phyloP scores from a whole-genome alignment of 306 rosid genomes.

The Quillaja saponaria region DNA sequence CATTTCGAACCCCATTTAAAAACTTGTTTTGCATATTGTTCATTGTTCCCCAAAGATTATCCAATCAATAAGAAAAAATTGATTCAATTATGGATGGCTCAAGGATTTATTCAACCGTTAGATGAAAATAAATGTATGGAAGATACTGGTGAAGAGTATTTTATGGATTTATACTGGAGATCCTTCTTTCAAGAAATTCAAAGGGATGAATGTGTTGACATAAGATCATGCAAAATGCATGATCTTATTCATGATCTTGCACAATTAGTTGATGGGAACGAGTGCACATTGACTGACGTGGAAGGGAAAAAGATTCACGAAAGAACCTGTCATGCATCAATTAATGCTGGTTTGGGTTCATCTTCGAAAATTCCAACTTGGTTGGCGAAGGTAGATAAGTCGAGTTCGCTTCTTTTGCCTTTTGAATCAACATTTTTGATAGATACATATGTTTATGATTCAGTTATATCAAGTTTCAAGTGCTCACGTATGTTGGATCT shows the following conservation, averaged over 20 bases:
- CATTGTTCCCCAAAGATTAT: conserved; percentile 40
- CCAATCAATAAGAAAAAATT: conserved; percentile 15
- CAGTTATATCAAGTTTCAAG: not conserved
- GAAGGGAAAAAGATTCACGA: not conserved
- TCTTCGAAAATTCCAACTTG: not conserved
- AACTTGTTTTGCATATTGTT: conserved; percentile 42
- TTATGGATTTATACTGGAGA: conserved; percentile 27
- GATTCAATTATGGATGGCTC: conserved; percentile 42
- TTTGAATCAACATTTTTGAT: rapidly evolving
- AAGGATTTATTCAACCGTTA: conserved; percentile 39
- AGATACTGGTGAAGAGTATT: conserved; percentile 42
- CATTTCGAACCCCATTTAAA: conserved; percentile 41
- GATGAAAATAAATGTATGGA: conserved; percentile 25
- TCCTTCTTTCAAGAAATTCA: conserved; percentile 35
- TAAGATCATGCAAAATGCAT: conserved; percentile 23
- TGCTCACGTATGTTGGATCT: conserved; percentile 30
- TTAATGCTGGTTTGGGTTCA: not conserved
- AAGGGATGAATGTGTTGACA: not conserved
- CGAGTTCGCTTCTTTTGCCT: conserved; percentile 23
- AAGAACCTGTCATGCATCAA: conserved; percentile 12
- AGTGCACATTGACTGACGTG: not conserved
- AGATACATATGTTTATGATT: not conserved
- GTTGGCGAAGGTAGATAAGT: not conserved
- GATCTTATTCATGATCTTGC: conserved; percentile 46
- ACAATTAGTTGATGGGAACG: conserved; percentile 1